These are phyloP conservation scores for Trifolium repens DNA, from an alignment of 306 rosid genomes.

Conservation along the genomic window DNA sequence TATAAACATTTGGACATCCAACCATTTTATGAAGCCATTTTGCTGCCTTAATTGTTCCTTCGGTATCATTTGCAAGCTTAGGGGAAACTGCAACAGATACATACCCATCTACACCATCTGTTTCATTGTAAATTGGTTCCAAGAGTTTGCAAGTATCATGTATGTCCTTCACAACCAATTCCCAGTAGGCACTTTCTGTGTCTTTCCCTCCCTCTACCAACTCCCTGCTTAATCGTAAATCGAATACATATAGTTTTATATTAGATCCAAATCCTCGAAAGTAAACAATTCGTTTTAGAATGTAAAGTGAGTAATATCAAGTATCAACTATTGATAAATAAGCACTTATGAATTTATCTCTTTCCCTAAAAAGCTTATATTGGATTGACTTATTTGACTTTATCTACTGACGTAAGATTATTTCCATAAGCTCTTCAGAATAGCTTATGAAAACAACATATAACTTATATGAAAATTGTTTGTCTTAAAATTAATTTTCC, in stretches of 20 bases:
- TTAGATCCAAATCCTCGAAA: background rate
- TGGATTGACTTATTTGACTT: too few species aligned
- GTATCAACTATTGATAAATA: background rate
- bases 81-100: slow-evolving; percentile 91
- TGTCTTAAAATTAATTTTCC: background rate
- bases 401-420: too few species aligned
- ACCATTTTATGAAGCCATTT: slow-evolving; percentile 85
- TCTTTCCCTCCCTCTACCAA: slow-evolving; percentile 72
- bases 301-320: background rate
- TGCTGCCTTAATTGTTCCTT: slow-evolving; percentile 78
- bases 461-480: too few species aligned
- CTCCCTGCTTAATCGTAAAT: slow-evolving; percentile 55
- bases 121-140: slow-evolving; percentile 75
- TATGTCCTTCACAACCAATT: slow-evolving; percentile 92
- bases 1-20: slow-evolving; percentile 70
- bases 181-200: slow-evolving; percentile 84
- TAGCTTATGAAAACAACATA: too few species aligned
- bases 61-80: slow-evolving; percentile 74
- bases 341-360: too few species aligned
- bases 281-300: background rate
- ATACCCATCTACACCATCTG: slow-evolving; percentile 74
- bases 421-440: too few species aligned
- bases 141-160: slow-evolving; percentile 86
- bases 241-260: slow-evolving; percentile 16
- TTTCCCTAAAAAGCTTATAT: too few species aligned